Evolutionary conservation across 108 stramenopile species (phyloP).

Genomic region (Discostella pseudostelligera): DNA sequence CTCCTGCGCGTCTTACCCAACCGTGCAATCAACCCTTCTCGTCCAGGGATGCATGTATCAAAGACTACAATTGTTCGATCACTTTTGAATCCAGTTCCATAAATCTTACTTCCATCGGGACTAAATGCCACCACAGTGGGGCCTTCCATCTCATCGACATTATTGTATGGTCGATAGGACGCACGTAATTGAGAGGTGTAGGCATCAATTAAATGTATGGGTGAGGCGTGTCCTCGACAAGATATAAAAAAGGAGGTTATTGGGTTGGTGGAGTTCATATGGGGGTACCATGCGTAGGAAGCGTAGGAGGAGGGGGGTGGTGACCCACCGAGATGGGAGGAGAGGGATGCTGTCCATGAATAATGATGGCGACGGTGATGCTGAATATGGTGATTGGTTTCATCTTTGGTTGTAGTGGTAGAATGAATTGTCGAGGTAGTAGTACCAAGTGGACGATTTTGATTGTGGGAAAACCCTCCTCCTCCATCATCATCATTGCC

Average conservation of each 20-base stretch:
- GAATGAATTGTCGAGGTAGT: background rate
- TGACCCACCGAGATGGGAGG: slow-evolving; percentile 60
- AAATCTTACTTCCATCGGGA: slow-evolving; percentile 59
- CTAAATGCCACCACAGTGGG: slow-evolving; percentile 64
- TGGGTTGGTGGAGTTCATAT: slow-evolving; percentile 57
- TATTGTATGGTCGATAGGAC: slow-evolving; percentile 77
- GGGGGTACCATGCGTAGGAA: slow-evolving; percentile 79
- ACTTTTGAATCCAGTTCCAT: slow-evolving; percentile 67
- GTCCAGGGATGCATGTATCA: slow-evolving; percentile 68
- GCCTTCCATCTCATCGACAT: slow-evolving; percentile 77
- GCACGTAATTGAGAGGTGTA: slow-evolving; percentile 74
- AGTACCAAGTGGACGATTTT: slow-evolving; percentile 2
- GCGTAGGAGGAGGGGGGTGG: slow-evolving; percentile 46
- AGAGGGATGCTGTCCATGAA: slow-evolving; percentile 60
- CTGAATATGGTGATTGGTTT: no score
- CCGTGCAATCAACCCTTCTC: slow-evolving; percentile 47
- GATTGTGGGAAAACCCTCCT: slow-evolving; percentile 22
- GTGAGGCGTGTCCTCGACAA: slow-evolving; percentile 55
- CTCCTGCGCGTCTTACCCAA: slow-evolving; percentile 79
- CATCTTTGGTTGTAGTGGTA: no score
- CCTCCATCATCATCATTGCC: background rate
- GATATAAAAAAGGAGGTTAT: slow-evolving; percentile 18
- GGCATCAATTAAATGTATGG: slow-evolving; percentile 82
- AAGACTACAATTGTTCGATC: slow-evolving; percentile 78
- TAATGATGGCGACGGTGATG: background rate